phyloP scores from a whole-genome alignment of 306 rosid genomes.

The Medicago lupulina region DNA sequence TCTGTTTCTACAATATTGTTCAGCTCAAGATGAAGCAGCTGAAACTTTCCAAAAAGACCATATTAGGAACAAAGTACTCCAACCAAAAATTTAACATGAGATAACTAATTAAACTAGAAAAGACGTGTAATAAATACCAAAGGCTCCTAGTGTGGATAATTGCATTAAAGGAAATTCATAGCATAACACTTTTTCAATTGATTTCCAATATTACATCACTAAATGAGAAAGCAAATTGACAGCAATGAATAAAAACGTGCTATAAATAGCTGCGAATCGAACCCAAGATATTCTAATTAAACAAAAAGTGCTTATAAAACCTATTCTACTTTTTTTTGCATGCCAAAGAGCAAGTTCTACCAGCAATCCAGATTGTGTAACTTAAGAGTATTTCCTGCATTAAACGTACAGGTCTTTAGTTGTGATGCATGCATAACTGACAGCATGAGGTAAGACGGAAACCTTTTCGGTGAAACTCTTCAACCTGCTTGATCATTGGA shows the following conservation, averaged over 20 bases:
- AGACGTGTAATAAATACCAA: neutral
- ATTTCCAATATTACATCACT: too few species aligned
- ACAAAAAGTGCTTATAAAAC: constrained; percentile 7
- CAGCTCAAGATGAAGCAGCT: neutral
- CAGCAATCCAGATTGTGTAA: too few species aligned
- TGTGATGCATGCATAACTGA: constrained; percentile 42
- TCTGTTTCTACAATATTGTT: too few species aligned
- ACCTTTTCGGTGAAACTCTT: constrained; percentile 5
- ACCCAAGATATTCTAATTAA: constrained; percentile 28
- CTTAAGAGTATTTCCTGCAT: too few species aligned
- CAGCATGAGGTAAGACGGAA: constrained; percentile 42
- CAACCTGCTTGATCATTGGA: constrained; percentile 29
- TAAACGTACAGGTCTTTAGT: too few species aligned
- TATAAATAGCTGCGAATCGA: constrained; percentile 37
- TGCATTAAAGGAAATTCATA: too few species aligned
- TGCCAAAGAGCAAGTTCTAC: constrained; percentile 11
- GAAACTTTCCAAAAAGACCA: neutral
- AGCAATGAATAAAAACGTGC: neutral
- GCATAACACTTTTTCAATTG: too few species aligned
- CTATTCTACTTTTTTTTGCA: constrained; percentile 2
- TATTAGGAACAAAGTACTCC: too few species aligned
- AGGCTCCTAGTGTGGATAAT: neutral
- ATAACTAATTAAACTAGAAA: neutral
- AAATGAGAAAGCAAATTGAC: constrained; percentile 28
- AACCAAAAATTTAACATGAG: neutral